phyloP scores from a whole-genome alignment of 2,329 filamentous ascomycete species.

The Colletotrichum noveboracense region DNA sequence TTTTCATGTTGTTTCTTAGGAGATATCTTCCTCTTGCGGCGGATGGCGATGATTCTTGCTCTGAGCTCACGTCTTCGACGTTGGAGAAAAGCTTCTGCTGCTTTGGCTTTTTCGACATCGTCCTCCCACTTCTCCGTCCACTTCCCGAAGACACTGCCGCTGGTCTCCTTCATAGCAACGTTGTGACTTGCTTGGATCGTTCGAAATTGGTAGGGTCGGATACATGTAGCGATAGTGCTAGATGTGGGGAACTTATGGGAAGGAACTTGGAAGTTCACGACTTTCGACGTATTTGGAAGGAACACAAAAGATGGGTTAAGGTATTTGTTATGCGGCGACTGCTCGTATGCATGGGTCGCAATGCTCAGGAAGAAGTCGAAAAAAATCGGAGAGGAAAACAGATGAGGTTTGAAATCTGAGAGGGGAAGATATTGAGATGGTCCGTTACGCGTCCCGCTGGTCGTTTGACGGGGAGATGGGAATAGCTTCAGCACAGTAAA shows the following conservation, averaged over 20 bases:
- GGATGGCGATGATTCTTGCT: not conserved
- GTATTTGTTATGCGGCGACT: not conserved
- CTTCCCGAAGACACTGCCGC: not conserved
- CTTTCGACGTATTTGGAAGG: not conserved
- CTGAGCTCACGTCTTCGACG: not conserved
- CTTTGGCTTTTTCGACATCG: not conserved
- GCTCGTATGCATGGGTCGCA: not conserved
- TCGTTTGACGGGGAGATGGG: not conserved
- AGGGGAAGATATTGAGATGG: not conserved
- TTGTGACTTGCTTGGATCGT: not conserved
- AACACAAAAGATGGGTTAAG: not conserved
- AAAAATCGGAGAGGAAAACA: not conserved
- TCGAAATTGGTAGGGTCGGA: not conserved
- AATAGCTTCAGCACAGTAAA: not conserved
- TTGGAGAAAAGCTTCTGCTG: not conserved
- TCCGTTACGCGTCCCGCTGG: not conserved
- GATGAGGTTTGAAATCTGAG: not conserved
- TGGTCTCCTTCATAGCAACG: not conserved
- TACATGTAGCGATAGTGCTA: not conserved
- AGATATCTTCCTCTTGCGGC: not conserved
- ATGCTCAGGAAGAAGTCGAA: not conserved
- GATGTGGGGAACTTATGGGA: not conserved
- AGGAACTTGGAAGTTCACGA: not conserved
- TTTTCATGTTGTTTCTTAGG: not conserved
- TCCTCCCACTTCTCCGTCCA: not conserved